Conservation (phyloP, 2,329 filamentous ascomycete genomes). For the Gaeumannomyces tritici region DNA sequence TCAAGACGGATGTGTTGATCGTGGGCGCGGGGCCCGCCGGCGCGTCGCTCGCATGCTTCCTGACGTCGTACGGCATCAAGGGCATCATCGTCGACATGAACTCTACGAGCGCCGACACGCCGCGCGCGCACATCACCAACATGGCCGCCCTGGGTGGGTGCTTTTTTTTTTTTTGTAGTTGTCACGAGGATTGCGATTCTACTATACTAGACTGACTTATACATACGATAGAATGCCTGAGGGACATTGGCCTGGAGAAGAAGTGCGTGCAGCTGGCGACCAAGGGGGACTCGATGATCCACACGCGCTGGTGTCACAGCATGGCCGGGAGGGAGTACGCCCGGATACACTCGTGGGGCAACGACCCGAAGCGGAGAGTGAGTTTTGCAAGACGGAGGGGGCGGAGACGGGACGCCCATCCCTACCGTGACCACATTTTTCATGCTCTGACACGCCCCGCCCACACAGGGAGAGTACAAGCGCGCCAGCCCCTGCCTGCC, state of each 20-base stretch:
- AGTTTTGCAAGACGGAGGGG: conserved; percentile 14
- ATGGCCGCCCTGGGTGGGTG: conserved; percentile 38
- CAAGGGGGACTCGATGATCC: conserved; percentile 30
- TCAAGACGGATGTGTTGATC: conserved; percentile 37
- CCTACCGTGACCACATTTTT: conserved; percentile 20
- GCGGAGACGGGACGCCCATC: too few relatives aligned
- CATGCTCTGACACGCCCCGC: conserved; percentile 18
- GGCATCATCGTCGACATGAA: conserved; percentile 44
- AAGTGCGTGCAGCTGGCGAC: conserved; percentile 26
- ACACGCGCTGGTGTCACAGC: conserved; percentile 41
- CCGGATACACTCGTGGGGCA: conserved; percentile 39
- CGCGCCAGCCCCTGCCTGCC: conserved; percentile 31
- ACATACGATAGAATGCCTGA: conserved; percentile 33
- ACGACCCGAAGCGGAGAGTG: conserved; percentile 33
- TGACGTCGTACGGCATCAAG: conserved; percentile 34
- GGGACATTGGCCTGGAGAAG: conserved; percentile 38
- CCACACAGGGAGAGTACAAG: conserved; percentile 30
- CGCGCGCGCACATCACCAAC: conserved; percentile 52
- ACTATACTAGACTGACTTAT: too few relatives aligned
- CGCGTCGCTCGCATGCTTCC: conserved; percentile 42
- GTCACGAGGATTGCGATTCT: too few relatives aligned
- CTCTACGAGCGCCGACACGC: conserved; percentile 42
- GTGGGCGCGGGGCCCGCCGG: conserved; percentile 44
- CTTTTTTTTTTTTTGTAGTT: not conserved
- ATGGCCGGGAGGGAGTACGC: conserved; percentile 44